Evolutionary conservation across 2,329 filamentous ascomycete species (phyloP), one percentile per base, ranked within the genome.

Genomic region (Chrysoporthe deuterocubensis): DNA sequence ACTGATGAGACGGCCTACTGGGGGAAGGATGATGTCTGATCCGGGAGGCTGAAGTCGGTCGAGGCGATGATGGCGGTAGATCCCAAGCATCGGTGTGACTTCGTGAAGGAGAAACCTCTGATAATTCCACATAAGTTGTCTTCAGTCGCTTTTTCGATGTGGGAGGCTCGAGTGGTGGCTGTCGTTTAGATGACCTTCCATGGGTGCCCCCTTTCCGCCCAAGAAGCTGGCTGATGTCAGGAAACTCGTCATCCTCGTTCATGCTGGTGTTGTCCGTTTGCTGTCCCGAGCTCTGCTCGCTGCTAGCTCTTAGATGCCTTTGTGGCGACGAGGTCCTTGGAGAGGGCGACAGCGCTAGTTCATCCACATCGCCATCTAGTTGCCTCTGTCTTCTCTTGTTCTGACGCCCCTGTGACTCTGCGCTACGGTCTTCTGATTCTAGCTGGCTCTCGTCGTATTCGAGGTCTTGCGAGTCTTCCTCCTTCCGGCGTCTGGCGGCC

Each of bases 361-460:
- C 74, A 40, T 78, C 76, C 21, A 43, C 44, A 34, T 74, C 70
- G 50, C 65, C 66, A 61, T 62, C 71, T 57, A 69, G 64, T 44
- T 67, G 63, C 56, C 68, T 72, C 21, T 62, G 81, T 78, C 61
- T 78, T 81, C 26, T 81, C 79, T 37, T 79, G 77, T 0, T 75
- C 75, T 26, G 75, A 71, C 2, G 76, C 73, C 7, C 73, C 76
- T 68, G 65, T 4, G 72, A 69, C 9, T 70, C 70, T 11, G 72
- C 52, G 34, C 54, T 54, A n/a, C 46, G 59, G 1, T 26, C 72
- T 4, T 71, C 74, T 13, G 66, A 72, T 2, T 76, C 80, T 42
- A 78, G 78, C 70, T 87, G 85, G 67, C 82, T 87, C 40, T 84
- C 82, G 3, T 85, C 81, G 61, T 86, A 87, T 6, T 86, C 83